Evolutionary conservation across 106 monocot genomes (phyloP).

Genomic region (Dioscorea zingiberensis): DNA sequence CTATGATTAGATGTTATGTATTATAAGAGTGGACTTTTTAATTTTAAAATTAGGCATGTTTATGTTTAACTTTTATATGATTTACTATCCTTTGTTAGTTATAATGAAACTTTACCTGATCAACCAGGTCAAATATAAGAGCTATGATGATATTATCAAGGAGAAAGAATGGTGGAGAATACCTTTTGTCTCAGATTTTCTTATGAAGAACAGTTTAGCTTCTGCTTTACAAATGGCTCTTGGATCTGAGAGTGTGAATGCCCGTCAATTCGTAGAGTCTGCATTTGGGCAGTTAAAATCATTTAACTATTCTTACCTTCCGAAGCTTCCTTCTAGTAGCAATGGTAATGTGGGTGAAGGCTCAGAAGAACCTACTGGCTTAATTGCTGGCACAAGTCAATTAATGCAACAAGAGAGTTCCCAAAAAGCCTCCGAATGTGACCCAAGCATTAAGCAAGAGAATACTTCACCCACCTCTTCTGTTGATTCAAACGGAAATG

Average conservation of each 20-base stretch:
- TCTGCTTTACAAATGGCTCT: slow-evolving; percentile 56
- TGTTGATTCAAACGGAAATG: slow-evolving; percentile 6
- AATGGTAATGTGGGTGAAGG: slow-evolving; percentile 1
- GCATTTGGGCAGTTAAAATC: slow-evolving; percentile 81
- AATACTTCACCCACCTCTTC: slow-evolving; percentile 1
- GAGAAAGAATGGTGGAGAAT: slow-evolving; percentile 87
- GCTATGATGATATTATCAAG: slow-evolving; percentile 62
- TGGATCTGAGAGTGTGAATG: slow-evolving; percentile 76
- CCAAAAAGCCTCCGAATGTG: slow-evolving; percentile 6
- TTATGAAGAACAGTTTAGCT: slow-evolving; percentile 57
- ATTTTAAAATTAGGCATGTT: too few species aligned
- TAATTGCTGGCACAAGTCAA: slow-evolving; percentile 9
- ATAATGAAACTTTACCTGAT: too few species aligned
- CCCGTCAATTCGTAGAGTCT: slow-evolving; percentile 72
- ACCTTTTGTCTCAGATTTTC: slow-evolving; percentile 82
- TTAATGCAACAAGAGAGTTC: slow-evolving; percentile 11
- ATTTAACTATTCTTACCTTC: slow-evolving; percentile 30
- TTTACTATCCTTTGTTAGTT: too few species aligned
- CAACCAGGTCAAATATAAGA: slow-evolving; percentile 67
- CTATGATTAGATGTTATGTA: too few species aligned
- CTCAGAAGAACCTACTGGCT: slow-evolving; percentile 8
- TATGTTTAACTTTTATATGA: too few species aligned
- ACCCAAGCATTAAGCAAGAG: slow-evolving; percentile 2
- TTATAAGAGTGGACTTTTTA: too few species aligned
- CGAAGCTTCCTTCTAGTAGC: slow-evolving; percentile 18